Percentiles rank a stretch among this genome's conserved stretches.
Evolutionary conservation across 2,329 filamentous ascomycete genomes (phyloP).

Genomic region (Trichophyton mentagrophytes): DNA sequence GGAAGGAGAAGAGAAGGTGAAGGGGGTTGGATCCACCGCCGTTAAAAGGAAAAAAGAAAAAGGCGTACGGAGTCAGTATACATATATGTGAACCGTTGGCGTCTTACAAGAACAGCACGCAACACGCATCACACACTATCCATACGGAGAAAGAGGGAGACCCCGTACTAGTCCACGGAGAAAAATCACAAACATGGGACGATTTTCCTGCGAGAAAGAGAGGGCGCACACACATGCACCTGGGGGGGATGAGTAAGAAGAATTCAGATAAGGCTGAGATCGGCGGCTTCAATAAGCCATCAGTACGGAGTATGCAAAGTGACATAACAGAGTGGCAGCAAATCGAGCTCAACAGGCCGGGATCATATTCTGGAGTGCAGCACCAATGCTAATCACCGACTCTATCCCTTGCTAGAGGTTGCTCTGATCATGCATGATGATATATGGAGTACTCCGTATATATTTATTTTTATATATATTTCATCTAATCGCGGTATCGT

Average conservation of each 20-base stretch:
- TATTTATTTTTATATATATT: background rate
- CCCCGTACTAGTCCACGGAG: background rate
- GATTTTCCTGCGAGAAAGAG: background rate
- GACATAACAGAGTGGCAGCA: background rate
- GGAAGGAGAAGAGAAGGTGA: background rate
- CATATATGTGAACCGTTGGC: background rate
- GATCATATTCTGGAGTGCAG: background rate
- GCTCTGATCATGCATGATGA: background rate
- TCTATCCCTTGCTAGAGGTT: background rate
- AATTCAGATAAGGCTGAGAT: slow-evolving; percentile 3
- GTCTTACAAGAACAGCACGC: background rate
- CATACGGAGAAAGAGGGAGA: too few species aligned
- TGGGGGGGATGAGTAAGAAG: background rate
- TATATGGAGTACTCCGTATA: background rate
- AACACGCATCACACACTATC: too few species aligned
- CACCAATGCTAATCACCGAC: background rate
- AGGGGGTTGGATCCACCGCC: background rate
- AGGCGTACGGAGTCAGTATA: too few species aligned
- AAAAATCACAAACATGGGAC: background rate
- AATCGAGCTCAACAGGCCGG: background rate
- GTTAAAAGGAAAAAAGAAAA: background rate
- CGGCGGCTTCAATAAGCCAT: background rate
- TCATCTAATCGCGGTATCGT: background rate
- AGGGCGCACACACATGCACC: background rate
- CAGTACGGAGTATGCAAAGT: background rate